Evolutionary conservation across 768 basidiomycete genomes (phyloP).

Genomic region (Lactarius akahatsu): DNA sequence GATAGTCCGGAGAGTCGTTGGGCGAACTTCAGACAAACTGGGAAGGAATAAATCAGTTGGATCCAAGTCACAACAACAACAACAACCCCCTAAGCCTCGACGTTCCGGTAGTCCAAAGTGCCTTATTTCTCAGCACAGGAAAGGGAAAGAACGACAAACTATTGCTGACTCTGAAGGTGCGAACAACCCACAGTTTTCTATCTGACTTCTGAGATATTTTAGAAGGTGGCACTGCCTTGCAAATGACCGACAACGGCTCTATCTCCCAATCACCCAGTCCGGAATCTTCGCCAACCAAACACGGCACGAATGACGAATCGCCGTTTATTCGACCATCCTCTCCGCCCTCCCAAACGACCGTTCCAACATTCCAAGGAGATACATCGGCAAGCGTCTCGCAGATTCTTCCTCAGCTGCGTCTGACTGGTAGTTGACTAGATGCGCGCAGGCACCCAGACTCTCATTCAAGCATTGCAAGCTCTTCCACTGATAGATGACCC

Average conservation of each 20-base stretch:
- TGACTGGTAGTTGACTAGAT: conserved; percentile 49
- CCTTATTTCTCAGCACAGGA: conserved; percentile 55
- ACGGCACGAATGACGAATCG: conserved; percentile 46
- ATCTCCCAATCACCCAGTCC: conserved; percentile 11
- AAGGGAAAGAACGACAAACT: conserved; percentile 48
- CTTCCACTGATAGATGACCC: conserved; percentile 72
- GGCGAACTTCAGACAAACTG: conserved; percentile 63
- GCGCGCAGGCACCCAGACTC: conserved; percentile 83
- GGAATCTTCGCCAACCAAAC: conserved; percentile 19
- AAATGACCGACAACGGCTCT: conserved; percentile 8
- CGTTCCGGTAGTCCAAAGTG: conserved; percentile 46
- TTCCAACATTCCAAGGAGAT: conserved; percentile 60
- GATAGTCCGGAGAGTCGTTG: conserved; percentile 38
- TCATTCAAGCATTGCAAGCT: conserved; percentile 86
- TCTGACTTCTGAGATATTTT: conserved; percentile 7
- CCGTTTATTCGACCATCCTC: conserved; percentile 76
- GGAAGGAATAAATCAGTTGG: conserved; percentile 47
- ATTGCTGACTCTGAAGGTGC: conserved; percentile 33
- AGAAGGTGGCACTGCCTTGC: conserved; percentile 6
- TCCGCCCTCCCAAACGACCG: conserved; percentile 50
- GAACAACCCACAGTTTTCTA: background rate
- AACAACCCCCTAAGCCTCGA: conserved; percentile 25
- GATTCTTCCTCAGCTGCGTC: conserved; percentile 17
- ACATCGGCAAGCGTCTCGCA: conserved; percentile 57
- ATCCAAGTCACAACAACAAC: conserved; percentile 21